phyloP scores from a whole-genome alignment of 345 rosid genomes.

The Pelargonium nanum region DNA sequence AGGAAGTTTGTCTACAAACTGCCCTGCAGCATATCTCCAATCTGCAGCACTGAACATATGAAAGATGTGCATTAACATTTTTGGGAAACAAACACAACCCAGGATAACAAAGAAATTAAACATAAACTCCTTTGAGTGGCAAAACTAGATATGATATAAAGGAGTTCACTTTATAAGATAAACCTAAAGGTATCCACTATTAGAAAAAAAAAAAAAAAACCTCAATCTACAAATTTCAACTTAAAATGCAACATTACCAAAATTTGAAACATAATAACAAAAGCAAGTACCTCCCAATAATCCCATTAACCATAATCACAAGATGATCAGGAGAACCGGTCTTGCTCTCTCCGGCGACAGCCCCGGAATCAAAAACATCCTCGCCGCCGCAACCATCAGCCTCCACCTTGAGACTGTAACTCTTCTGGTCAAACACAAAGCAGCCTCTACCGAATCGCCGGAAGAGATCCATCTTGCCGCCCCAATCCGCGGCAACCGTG shows the following conservation, averaged over 20 bases:
- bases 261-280: background rate
- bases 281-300: conserved; percentile 46
- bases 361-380: conserved; percentile 23
- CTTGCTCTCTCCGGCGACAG: conserved; percentile 17
- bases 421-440: conserved; percentile 22
- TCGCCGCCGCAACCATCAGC: conserved; percentile 39
- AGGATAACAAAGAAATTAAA: background rate
- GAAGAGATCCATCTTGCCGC: conserved; percentile 24
- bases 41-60: conserved; percentile 54
- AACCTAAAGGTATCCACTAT: background rate
- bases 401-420: conserved; percentile 27
- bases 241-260: background rate
- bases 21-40: conserved; percentile 85
- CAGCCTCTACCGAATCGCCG: conserved; percentile 30
- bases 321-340: conserved; percentile 45
- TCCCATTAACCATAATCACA: conserved; percentile 67
- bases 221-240: background rate
- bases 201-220: background rate
- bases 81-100: background rate
- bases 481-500: no score
- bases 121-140: background rate
- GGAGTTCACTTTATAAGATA: background rate
- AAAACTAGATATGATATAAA: background rate
- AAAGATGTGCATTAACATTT: background rate
- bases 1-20: conserved; percentile 76